Percentiles rank a stretch among this genome's conserved stretches.
Conservation (phyloP, 805 yeast species). For the Metschnikowia lunata region DNA sequence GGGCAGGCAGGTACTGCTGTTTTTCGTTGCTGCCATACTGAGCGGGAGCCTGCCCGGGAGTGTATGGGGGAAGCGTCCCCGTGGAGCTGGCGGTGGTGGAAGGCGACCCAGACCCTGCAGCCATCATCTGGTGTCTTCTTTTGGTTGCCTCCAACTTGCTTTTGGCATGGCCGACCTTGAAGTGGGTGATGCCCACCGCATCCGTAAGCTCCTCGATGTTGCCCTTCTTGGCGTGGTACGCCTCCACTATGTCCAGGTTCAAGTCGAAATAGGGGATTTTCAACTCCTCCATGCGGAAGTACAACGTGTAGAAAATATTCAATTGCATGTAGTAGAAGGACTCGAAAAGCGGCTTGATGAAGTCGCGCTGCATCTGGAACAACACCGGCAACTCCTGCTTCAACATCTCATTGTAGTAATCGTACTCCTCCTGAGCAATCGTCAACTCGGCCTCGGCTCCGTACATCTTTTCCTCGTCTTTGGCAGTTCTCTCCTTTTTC, state of each 20-base stretch:
- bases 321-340: conserved; percentile 96
- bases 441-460: conserved; percentile 84
- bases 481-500: conserved; percentile 77
- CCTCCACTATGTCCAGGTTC: conserved; percentile 75
- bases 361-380: conserved; percentile 84
- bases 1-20: conserved; percentile 6
- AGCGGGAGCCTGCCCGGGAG: conserved; percentile 26
- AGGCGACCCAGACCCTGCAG: conserved; percentile 24
- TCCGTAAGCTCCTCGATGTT: conserved; percentile 87
- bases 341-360: conserved; percentile 89
- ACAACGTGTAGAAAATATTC: conserved; percentile 91
- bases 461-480: conserved; percentile 89
- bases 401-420: conserved; percentile 92
- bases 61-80: conserved; percentile 33
- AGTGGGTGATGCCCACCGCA: conserved; percentile 83
- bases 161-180: conserved; percentile 85
- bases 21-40: conserved; percentile 15
- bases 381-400: conserved; percentile 85
- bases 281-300: conserved; percentile 89
- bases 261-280: conserved; percentile 95
- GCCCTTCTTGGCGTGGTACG: conserved; percentile 79
- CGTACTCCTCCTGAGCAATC: conserved; percentile 91
- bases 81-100: conserved; percentile 18
- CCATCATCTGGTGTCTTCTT: conserved; percentile 57
- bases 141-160: conserved; percentile 77